Evolutionary conservation across 495 filamentous ascomycete genomes (phyloP).

Genomic region (Tetracladium marchalianum): DNA sequence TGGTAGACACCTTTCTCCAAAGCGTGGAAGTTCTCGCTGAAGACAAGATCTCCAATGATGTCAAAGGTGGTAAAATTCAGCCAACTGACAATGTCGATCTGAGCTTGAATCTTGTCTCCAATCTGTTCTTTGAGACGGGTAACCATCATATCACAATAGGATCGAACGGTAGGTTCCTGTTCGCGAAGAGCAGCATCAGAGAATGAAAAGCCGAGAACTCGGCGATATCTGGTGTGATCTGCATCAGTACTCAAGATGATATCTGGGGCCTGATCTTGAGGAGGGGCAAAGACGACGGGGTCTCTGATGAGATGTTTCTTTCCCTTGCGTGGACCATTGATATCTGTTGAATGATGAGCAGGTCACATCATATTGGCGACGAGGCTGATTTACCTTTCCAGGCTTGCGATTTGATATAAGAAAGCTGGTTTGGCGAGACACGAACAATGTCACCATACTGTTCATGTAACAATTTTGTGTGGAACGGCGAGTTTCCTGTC

Average conservation of each 20-base stretch:
- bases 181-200: conserved; percentile 40
- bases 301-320: not conserved
- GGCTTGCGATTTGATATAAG: conserved; percentile 3
- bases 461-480: conserved; percentile 5
- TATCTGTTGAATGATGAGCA: not conserved
- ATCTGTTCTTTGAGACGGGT: no score
- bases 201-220: not conserved
- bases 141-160: no score
- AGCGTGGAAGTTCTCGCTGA: conserved; percentile 40
- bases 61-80: conserved; percentile 48
- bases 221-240: no score
- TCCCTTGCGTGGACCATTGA: not conserved
- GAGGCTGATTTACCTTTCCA: not conserved
- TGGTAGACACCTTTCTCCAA: conserved; percentile 34
- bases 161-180: not conserved
- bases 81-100: conserved; percentile 33
- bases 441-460: conserved; percentile 12
- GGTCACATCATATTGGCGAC: no score
- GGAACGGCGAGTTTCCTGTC: no score
- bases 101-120: no score
- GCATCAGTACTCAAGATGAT: no score
- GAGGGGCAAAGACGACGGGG: not conserved
- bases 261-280: no score
- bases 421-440: conserved; percentile 8
- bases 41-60: conserved; percentile 47